Evolutionary conservation across 768 basidiomycete species (phyloP).

Genomic region (Peribolospora baueri): DNA sequence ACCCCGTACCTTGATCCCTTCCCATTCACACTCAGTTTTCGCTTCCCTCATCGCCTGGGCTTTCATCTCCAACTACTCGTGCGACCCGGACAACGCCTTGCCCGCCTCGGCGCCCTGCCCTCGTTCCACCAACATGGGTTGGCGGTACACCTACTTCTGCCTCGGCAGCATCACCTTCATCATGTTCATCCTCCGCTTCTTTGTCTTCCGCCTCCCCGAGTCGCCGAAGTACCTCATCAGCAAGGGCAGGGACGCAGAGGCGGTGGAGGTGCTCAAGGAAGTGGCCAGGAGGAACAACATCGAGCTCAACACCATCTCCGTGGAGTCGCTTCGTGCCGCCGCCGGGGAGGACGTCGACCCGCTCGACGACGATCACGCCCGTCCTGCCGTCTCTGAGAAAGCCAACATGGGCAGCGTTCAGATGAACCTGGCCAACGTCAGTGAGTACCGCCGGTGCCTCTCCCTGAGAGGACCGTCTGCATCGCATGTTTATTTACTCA

Average conservation of each 20-base stretch:
- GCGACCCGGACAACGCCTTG: conserved; percentile 16
- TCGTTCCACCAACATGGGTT: conserved; percentile 33
- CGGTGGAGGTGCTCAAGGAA: conserved; percentile 28
- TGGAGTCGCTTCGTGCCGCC: conserved; percentile 22
- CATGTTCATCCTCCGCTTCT: conserved; percentile 32
- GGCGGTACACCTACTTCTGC: conserved; percentile 32
- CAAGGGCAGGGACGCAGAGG: conserved; percentile 34
- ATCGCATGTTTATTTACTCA: neutral
- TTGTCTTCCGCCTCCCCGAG: conserved; percentile 36
- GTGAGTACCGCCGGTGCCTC: neutral
- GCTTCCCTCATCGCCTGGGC: conserved; percentile 33
- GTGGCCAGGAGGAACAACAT: conserved; percentile 29
- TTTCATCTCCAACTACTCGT: conserved; percentile 34
- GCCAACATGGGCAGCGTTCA: conserved; percentile 3
- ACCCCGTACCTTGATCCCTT: too few species aligned
- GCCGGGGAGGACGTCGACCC: conserved; percentile 5
- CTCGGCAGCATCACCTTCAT: conserved; percentile 24
- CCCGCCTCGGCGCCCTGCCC: conserved; percentile 24
- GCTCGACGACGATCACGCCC: neutral
- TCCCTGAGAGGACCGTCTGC: neutral
- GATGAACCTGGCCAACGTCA: neutral
- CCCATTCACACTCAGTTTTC: conserved; percentile 15
- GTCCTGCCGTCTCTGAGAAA: conserved; percentile 7
- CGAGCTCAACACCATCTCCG: conserved; percentile 23
- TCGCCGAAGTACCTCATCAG: conserved; percentile 37